A percentile compares a stretch with the other conserved stretches of the same genome.
These are phyloP conservation scores for Mangifera indica DNA, from an alignment of 345 rosid genomes.

Conservation along the genomic window DNA sequence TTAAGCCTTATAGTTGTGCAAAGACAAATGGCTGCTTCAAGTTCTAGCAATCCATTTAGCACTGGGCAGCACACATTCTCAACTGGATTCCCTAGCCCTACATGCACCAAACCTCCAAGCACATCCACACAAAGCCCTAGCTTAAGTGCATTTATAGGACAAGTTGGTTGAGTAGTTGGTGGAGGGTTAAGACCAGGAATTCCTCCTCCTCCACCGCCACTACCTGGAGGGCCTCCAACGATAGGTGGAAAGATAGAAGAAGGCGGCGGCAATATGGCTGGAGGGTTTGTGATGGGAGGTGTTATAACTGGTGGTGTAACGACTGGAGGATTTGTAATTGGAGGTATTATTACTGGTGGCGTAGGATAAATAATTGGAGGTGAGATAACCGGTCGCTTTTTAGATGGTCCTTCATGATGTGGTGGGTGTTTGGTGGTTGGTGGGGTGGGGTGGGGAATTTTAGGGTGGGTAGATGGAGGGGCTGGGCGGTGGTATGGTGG, in stretches of 20 bases:
- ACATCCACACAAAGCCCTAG: constrained; percentile 69
- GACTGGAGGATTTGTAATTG: constrained; percentile 40
- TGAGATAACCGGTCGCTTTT: constrained; percentile 33
- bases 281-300: constrained; percentile 44
- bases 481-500: constrained; percentile 29
- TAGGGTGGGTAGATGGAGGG: constrained; percentile 27
- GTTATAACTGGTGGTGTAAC: constrained; percentile 35
- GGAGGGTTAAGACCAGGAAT: constrained; percentile 32
- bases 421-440: constrained; percentile 51
- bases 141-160: constrained; percentile 67
- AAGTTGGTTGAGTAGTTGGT: constrained; percentile 39
- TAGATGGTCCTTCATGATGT: constrained; percentile 52
- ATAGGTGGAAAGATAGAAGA: constrained; percentile 49
- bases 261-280: constrained; percentile 42
- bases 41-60: constrained; percentile 55
- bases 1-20: constrained; percentile 73
- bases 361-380: constrained; percentile 47
- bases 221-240: constrained; percentile 23
- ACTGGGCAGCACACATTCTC: constrained; percentile 74
- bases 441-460: constrained; percentile 37
- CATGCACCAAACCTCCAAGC: constrained; percentile 66
- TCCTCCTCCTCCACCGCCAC: constrained; percentile 22
- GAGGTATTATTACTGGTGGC: constrained; percentile 41
- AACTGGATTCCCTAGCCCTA: constrained; percentile 69
- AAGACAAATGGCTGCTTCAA: constrained; percentile 75